phyloP scores from a whole-genome alignment of 768 basidiomycete genomes.

The Collybiopsis luxurians region DNA sequence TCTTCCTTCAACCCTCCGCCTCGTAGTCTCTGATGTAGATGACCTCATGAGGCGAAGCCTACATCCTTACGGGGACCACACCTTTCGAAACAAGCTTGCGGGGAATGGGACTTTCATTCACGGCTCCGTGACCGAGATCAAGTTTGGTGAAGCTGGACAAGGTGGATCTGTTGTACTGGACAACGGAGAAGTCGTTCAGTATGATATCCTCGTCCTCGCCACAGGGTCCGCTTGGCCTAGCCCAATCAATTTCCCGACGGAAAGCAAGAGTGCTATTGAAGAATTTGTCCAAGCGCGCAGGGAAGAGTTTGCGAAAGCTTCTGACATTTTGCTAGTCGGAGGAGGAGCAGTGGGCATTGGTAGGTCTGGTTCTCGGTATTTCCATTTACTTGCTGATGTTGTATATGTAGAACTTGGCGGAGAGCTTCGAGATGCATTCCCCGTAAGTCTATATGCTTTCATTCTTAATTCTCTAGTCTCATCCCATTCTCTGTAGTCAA shows the following conservation, averaged over 20 bases:
- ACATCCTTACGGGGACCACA: slow-evolving; percentile 36
- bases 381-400: not conserved
- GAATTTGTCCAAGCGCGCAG: slow-evolving; percentile 26
- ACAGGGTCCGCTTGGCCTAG: slow-evolving; percentile 57
- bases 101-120: slow-evolving; percentile 46
- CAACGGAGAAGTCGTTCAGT: slow-evolving; percentile 47
- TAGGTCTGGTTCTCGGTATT: slow-evolving; percentile 15
- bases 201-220: slow-evolving; percentile 56
- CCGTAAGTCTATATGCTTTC: slow-evolving; percentile 19
- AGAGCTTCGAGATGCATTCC: slow-evolving; percentile 19
- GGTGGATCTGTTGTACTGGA: slow-evolving; percentile 47
- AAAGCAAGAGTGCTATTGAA: slow-evolving; percentile 16
- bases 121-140: slow-evolving; percentile 31
- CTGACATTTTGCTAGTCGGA: slow-evolving; percentile 50
- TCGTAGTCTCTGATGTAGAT: slow-evolving; percentile 44
- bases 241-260: slow-evolving; percentile 41
- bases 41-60: slow-evolving; percentile 27
- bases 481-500: not conserved
- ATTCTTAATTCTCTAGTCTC: not conserved
- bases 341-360: slow-evolving; percentile 57
- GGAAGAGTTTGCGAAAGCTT: slow-evolving; percentile 32
- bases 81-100: slow-evolving; percentile 28
- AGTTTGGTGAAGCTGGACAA: slow-evolving; percentile 17
- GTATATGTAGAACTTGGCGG: slow-evolving; percentile 20
- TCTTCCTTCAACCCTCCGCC: slow-evolving; percentile 50